A percentile compares a stretch with the other conserved stretches of the same genome.
phyloP scores from a whole-genome alignment of 2,329 filamentous ascomycete genomes.

The Penicillium olsonii region DNA sequence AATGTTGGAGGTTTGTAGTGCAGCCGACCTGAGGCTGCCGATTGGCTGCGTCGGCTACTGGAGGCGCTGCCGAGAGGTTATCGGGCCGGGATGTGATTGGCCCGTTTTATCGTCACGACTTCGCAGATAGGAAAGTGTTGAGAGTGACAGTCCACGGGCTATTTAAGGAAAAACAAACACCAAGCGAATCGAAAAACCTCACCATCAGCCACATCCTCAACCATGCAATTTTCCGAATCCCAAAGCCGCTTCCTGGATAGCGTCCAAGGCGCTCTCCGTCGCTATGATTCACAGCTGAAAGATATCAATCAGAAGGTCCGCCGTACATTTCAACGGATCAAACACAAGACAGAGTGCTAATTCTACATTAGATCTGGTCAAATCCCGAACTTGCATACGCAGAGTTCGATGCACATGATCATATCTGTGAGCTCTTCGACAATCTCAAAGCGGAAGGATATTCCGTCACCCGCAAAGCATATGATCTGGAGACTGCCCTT shows the following conservation, averaged over 20 bases:
- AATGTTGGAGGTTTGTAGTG: not conserved
- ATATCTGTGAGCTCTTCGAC: constrained; percentile 45
- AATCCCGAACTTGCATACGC: constrained; percentile 55
- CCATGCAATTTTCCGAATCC: constrained; percentile 25
- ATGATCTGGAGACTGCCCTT: constrained; percentile 54
- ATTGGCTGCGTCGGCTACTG: constrained; percentile 28
- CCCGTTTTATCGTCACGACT: not conserved
- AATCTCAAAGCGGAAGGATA: constrained; percentile 40
- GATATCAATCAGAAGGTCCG: constrained; percentile 27
- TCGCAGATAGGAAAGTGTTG: not conserved
- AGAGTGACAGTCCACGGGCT: not conserved
- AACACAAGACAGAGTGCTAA: not conserved
- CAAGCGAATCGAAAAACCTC: not conserved
- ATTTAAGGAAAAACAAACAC: not conserved
- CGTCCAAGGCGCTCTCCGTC: constrained; percentile 24
- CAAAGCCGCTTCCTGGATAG: constrained; percentile 27
- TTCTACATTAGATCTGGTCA: constrained; percentile 38
- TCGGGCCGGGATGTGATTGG: not conserved
- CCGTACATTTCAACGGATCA: not conserved
- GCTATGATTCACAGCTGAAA: constrained; percentile 22
- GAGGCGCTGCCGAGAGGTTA: constrained; percentile 11
- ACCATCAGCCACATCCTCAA: not conserved
- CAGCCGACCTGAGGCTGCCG: constrained; percentile 16
- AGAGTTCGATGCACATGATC: constrained; percentile 54
- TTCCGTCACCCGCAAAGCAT: constrained; percentile 47